Evolutionary conservation across 164 flowering plant genomes (phyloP), one percentile per base, ranked within the genome.

Genomic region (Vitis amurensis): DNA sequence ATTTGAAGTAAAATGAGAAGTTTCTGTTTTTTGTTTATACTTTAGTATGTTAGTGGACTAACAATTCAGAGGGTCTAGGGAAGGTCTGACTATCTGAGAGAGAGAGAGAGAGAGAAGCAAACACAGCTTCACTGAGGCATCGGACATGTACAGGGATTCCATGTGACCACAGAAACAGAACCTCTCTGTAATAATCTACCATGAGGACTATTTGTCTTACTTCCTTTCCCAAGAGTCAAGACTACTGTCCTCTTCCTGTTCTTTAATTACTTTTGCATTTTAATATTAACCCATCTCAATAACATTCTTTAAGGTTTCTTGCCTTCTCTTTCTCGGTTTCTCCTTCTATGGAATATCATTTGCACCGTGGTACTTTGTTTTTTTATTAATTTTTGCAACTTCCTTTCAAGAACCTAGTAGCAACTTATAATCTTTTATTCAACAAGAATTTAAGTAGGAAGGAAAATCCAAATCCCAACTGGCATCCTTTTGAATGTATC

Each of bases 71-170:
- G 55, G 58, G 17, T 14, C 11, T 50, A 57, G 11, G 49, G 23
- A 71, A 48, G 49, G 51, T 8, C 64, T 31, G 64, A 19, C 19
- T 19, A 1, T 19, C 19, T 19, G 19, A 19, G 19, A 19, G 19
- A 23, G 30, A 59, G 30, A 50, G 60, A 30, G 64, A 53, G 59
- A 48, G 29, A 63, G 16, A 49, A 59, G 17, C 15, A 29, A 37
- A 51, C 17, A 48, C 55, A 60, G 64, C 66, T 59, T 55, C 16
- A 66, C 30, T 72, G 77, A 76, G 82, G 72, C 55, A 77, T 69
- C 70, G 81, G 75, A 72, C 72, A 61, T 64, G 65, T 67, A 65
- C 85, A 80, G 79, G 80, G 79, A 82, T 77, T 68, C 84, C 86
- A 82, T 82, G 83, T 79, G 86, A 85, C 77, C 78, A 64, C 75